A percentile compares a stretch with the other conserved stretches of the same genome.
These are phyloP conservation scores for Takakia lepidozioides DNA, from an alignment of 225 moss, liverwort and hornwort species.

Conservation along the genomic window DNA sequence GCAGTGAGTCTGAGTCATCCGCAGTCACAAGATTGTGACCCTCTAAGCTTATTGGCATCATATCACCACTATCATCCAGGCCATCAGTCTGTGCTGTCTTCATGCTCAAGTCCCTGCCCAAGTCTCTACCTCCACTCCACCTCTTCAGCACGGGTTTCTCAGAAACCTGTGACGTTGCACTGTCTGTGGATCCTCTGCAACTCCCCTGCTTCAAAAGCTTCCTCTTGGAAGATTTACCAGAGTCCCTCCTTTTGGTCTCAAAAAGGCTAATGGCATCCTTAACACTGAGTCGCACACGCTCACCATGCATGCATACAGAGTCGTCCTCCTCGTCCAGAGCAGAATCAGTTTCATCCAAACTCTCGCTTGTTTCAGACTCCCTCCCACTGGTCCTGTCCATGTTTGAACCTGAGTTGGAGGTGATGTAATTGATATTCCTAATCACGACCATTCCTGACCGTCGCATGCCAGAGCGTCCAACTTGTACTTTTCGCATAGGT, in stretches of 20 bases:
- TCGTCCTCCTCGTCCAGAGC: constrained; percentile 7
- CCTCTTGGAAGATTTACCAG: not conserved
- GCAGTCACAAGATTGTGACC: constrained; percentile 1
- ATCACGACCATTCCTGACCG: constrained; percentile 15
- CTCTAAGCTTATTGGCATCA: too few relatives aligned
- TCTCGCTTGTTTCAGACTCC: constrained; percentile 7
- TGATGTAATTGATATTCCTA: constrained; percentile 17
- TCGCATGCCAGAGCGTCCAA: constrained; percentile 25
- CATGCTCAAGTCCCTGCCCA: constrained; percentile 6
- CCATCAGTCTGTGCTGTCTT: not conserved
- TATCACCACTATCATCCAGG: constrained; percentile 7
- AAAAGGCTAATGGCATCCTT: constrained; percentile 6
- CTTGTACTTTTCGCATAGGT: constrained; percentile 28
- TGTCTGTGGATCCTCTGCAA: constrained; percentile 2
- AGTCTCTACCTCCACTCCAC: constrained; percentile 6
- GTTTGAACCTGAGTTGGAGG: constrained; percentile 6
- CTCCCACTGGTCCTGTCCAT: not conserved
- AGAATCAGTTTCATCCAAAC: constrained; percentile 3
- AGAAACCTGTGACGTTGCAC: not conserved
- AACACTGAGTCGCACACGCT: constrained; percentile 9
- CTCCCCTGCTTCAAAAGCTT: constrained; percentile 8
- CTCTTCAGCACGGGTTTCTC: constrained; percentile 14
- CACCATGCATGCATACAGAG: not conserved
- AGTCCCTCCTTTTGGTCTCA: constrained; percentile 7
- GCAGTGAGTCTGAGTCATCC: not conserved